Base-by-base conservation (phyloP, 1,284 basidiomycete species). In the Chondrostereum purpureum region DNA sequence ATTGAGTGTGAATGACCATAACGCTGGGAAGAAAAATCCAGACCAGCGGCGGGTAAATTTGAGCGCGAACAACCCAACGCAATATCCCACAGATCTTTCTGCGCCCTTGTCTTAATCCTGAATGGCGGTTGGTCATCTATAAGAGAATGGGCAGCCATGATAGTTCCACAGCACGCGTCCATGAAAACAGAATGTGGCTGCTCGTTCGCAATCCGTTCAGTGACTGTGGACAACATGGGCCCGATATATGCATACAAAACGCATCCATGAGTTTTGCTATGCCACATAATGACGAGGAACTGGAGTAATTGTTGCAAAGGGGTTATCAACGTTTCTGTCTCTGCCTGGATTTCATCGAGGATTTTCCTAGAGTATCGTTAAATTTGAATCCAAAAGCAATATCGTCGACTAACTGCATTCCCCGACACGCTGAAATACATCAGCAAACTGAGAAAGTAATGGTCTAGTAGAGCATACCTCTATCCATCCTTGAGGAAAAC, bases 21-120 rank as follows among this genome's bases (percentile, higher is more conserved):
- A n/a, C n/a, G n/a, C n/a, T n/a, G n/a, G n/a, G n/a, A n/a, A n/a
- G n/a, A n/a, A n/a, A n/a, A n/a, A n/a, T n/a, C n/a, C 20, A 43
- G 47, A 53, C 71, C 60, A 10, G 65, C 63, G 13, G 65, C 52
- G 12, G 55, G 37, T 16, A 74, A 55, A 42, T 69, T 57, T n/a
- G 54, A 53, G 14, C 54, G 43, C 12, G 53, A 49, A 0, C 52
- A 50, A 8, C 50, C 48, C 13, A 65, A 37, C 18, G 57, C 56
- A 12, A 69, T 41, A 22, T 52, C 45, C 64, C 66, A 70, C 23
- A 55, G 22, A 24, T 21, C 51, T 14, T 57, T 57, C 33, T 54
- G 47, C 43, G 53, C 54, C 39, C 27, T 21, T 21, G 44, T 48
- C 45, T 44, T 49, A 24, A 41, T 49, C 17, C 42, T 36, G 27